Evolutionary conservation across 2,329 filamentous ascomycete genomes (phyloP).

Genomic region (Fonsecaea pedrosoi): DNA sequence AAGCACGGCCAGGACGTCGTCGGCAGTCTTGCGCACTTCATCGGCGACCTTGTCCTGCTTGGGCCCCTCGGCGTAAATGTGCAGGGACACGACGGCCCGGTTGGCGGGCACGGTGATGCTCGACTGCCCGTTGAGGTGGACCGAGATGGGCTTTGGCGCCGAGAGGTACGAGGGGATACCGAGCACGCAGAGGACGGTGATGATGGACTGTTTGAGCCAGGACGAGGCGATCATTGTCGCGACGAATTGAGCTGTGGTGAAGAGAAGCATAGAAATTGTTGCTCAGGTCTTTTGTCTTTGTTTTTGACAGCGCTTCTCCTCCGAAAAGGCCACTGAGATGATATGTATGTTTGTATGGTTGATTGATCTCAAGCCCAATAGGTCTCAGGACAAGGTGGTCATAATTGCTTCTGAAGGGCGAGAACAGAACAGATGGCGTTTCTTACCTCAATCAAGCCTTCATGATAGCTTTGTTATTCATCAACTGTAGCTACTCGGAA

Average conservation of each 20-base stretch:
- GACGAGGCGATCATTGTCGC: slow-evolving; percentile 21
- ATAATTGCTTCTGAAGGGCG: background rate
- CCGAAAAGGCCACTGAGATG: background rate
- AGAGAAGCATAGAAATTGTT: background rate
- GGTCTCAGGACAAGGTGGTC: slow-evolving; percentile 5
- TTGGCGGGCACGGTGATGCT: slow-evolving; percentile 24
- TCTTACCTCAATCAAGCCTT: background rate
- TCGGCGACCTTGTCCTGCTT: slow-evolving; percentile 26
- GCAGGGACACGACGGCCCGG: slow-evolving; percentile 20
- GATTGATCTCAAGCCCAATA: background rate
- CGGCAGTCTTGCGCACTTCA: slow-evolving; percentile 20
- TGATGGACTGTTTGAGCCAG: slow-evolving; percentile 23
- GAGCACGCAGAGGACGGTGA: slow-evolving; percentile 24
- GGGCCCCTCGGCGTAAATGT: slow-evolving; percentile 19
- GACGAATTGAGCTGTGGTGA: slow-evolving; percentile 2
- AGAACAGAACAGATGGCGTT: background rate
- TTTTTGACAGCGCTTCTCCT: background rate
- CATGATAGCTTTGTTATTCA: background rate
- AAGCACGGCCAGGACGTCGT: slow-evolving; percentile 16
- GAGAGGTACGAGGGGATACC: slow-evolving; percentile 27
- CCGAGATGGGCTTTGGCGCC: slow-evolving; percentile 21
- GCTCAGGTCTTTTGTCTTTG: background rate
- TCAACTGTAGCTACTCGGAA: background rate
- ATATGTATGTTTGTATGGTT: background rate
- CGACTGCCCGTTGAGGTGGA: slow-evolving; percentile 19